phyloP scores from a whole-genome alignment of 2,329 filamentous ascomycete species.

The Exophiala dermatitidis region DNA sequence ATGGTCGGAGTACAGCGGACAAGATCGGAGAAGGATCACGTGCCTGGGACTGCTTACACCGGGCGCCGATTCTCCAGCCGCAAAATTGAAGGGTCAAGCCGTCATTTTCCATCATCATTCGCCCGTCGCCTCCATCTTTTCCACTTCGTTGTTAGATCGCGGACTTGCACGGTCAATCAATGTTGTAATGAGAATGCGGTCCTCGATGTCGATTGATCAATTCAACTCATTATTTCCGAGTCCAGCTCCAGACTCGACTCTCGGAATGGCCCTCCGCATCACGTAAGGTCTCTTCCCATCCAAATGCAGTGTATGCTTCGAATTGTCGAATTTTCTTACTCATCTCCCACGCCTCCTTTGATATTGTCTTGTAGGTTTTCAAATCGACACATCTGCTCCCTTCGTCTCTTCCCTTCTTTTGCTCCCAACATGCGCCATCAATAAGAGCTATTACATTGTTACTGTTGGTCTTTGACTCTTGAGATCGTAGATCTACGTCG shows the following conservation, averaged over 20 bases:
- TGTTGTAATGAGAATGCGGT: neutral
- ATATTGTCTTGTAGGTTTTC: neutral
- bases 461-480: too few species aligned
- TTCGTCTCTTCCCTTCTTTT: neutral
- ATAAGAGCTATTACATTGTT: neutral
- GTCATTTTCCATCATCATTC: too few species aligned
- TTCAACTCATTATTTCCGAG: neutral
- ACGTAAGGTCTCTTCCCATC: neutral
- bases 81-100: neutral
- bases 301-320: neutral
- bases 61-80: neutral
- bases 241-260: neutral
- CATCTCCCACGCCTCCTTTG: neutral
- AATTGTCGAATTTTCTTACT: neutral
- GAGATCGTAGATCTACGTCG: neutral
- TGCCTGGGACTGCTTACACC: neutral
- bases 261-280: neutral
- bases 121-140: neutral
- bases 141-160: neutral
- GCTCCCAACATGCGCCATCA: neutral
- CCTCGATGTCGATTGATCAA: neutral
- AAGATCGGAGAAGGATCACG: neutral
- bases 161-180: slow-evolving; percentile 1
- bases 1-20: slow-evolving; percentile 2
- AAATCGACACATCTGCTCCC: neutral